These are phyloP conservation scores for Peniophora sp. DNA, from an alignment of 1,284 basidiomycete species.

Conservation along the genomic window DNA sequence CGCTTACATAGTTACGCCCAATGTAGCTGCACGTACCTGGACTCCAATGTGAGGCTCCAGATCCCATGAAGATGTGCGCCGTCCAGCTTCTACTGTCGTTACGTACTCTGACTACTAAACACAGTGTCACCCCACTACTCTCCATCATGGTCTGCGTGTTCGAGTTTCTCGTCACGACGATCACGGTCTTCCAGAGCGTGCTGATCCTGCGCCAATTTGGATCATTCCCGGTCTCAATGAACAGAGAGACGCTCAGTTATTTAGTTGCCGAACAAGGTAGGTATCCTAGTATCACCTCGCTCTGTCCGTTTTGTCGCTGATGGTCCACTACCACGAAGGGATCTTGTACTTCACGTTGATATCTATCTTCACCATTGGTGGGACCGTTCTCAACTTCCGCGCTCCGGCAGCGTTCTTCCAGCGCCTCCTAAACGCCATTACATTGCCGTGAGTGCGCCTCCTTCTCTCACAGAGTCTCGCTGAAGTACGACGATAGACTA, in stretches of 20 bases:
- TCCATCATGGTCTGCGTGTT: conserved; percentile 22
- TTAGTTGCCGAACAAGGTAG: conserved; percentile 24
- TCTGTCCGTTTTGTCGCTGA: too few relatives aligned
- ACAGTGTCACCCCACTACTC: conserved; percentile 13
- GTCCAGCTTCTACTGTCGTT: not conserved
- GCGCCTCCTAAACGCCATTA: conserved; percentile 21
- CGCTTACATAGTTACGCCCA: conserved; percentile 3
- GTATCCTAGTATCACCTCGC: not conserved
- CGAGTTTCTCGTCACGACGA: conserved; percentile 17
- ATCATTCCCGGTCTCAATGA: conserved; percentile 11
- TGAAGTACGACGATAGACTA: not conserved
- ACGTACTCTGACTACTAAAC: not conserved
- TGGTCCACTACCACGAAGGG: conserved; percentile 7
- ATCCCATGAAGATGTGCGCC: conserved; percentile 9
- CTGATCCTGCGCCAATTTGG: conserved; percentile 15
- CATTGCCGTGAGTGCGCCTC: conserved; percentile 14
- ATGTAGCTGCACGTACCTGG: conserved; percentile 15
- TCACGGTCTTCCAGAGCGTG: conserved; percentile 21
- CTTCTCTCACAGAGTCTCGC: not conserved
- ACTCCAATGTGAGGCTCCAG: conserved; percentile 12
- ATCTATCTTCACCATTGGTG: conserved; percentile 20
- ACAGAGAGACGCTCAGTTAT: conserved; percentile 17
- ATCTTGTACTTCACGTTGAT: conserved; percentile 22
- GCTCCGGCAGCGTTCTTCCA: conserved; percentile 21
- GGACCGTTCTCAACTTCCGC: conserved; percentile 22